Evolutionary conservation across 306 rosid species (phyloP).

Genomic region (Sicyos edulis): DNA sequence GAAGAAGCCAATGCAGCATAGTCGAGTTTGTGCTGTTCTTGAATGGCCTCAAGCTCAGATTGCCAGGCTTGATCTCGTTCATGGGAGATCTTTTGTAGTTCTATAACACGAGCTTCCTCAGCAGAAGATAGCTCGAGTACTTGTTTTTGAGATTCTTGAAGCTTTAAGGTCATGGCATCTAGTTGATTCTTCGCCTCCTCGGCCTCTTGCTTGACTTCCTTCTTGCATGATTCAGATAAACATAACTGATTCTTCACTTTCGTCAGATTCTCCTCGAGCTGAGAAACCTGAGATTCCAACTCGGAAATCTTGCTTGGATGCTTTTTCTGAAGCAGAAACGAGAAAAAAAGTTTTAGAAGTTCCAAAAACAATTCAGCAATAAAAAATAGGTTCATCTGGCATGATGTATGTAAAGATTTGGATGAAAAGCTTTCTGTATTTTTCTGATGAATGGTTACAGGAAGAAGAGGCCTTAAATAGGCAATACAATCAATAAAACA

Average conservation of each 20-base stretch:
- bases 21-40: slow-evolving; percentile 45
- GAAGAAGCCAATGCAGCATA: slow-evolving; percentile 57
- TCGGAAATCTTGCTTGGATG: slow-evolving; percentile 79
- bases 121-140: slow-evolving; percentile 48
- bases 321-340: slow-evolving; percentile 52
- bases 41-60: slow-evolving; percentile 44
- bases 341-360: neutral
- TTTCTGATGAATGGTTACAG: no score
- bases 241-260: slow-evolving; percentile 50
- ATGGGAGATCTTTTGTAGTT: slow-evolving; percentile 45
- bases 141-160: slow-evolving; percentile 57
- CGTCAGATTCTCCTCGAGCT: slow-evolving; percentile 67
- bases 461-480: no score
- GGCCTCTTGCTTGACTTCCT: slow-evolving; percentile 62
- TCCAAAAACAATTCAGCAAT: neutral
- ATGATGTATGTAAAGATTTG: no score
- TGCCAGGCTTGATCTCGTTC: slow-evolving; percentile 45
- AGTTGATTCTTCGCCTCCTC: slow-evolving; percentile 58
- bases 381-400: no score
- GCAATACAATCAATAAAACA: no score
- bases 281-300: slow-evolving; percentile 74
- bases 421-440: no score
- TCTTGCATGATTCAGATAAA: slow-evolving; percentile 60
- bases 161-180: slow-evolving; percentile 47
- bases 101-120: slow-evolving; percentile 42